Evolutionary conservation across 306 rosid genomes (phyloP).

Genomic region (Vicia villosa): DNA sequence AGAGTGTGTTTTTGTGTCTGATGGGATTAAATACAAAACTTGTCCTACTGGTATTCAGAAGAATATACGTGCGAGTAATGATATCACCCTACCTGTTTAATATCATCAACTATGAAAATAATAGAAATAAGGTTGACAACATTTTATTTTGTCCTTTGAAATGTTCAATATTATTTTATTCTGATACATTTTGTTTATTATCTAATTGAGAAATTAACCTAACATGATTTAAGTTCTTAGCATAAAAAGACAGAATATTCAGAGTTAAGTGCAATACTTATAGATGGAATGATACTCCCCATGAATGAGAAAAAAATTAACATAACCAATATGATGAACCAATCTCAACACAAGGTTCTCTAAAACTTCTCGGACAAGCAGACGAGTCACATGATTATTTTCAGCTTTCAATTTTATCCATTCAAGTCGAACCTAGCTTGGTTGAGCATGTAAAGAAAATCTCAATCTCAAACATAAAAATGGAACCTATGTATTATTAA

Average conservation of each 20-base stretch:
- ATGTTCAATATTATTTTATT: too few relatives aligned
- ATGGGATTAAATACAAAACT: too few relatives aligned
- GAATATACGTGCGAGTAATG: too few relatives aligned
- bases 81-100: too few relatives aligned
- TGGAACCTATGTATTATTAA: too few relatives aligned
- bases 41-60: too few relatives aligned
- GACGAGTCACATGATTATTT: slow-evolving; percentile 50
- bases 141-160: too few relatives aligned
- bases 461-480: slow-evolving; percentile 18
- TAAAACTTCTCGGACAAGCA: slow-evolving; percentile 67
- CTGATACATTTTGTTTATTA: too few relatives aligned
- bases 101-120: too few relatives aligned
- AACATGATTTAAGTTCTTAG: neutral
- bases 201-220: slow-evolving; percentile 19
- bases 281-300: slow-evolving; percentile 78
- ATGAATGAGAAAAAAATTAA: slow-evolving; percentile 87
- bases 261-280: slow-evolving; percentile 46
- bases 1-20: too few relatives aligned
- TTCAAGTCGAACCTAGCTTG: slow-evolving; percentile 67
- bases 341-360: slow-evolving; percentile 64
- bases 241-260: slow-evolving; percentile 2
- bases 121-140: too few relatives aligned
- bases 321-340: slow-evolving; percentile 88
- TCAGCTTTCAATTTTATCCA: slow-evolving; percentile 62
- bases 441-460: slow-evolving; percentile 31